Evolutionary conservation across 2,329 filamentous ascomycete species (phyloP), one percentile per base, ranked within the genome.

Genomic region (Aotearoamyces nothofagi): DNA sequence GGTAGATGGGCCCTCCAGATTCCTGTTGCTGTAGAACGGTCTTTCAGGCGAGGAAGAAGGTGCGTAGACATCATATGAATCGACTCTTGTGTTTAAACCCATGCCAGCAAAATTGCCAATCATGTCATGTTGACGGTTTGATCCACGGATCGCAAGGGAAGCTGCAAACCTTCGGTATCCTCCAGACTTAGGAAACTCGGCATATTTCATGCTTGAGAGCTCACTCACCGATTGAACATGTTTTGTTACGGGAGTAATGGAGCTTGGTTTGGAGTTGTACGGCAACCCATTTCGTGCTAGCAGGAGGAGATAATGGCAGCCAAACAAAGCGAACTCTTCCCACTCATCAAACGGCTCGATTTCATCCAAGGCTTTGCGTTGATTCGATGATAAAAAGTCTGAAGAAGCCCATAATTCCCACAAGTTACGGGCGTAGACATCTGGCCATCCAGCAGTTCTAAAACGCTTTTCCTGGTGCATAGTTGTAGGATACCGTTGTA

Each of bases 331-430:
- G 46, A 94, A 84, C 44, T 94, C 87, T 52, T 96, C 87, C 83
- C 83, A 93, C 53, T 94, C 86, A 50, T 96, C 87, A 46, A 96
- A 94, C 1, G 78, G 72, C 45, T 94, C 87, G 10, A 84, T 53
- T 1, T 56, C 46, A 41, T 93, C 77, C 9, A 94, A 54, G 8
- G 55, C 55, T 19, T 49, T 56, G 37, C 81, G 66, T 36, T 81
- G 64, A 1, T 61, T 52, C 1, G 62, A 45, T 5, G 59, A 60
- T 12, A 92, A 53, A 48, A 86, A 86, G 3, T 56, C 46, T 9
- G 70, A 58, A 39, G 79, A 70, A 8, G 66, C 70, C 86, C 86
- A 94, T 1, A 84, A 59, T 31, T 83, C 68, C 82, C 86, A 93
- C 8, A 94, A 58, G 41, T 75, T 81, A 47, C 67, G 66, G 24